A percentile compares a stretch with the other conserved stretches of the same genome.
These are phyloP conservation scores for Geranium rotundifolium DNA, from an alignment of 345 rosid genomes.

Conservation along the genomic window DNA sequence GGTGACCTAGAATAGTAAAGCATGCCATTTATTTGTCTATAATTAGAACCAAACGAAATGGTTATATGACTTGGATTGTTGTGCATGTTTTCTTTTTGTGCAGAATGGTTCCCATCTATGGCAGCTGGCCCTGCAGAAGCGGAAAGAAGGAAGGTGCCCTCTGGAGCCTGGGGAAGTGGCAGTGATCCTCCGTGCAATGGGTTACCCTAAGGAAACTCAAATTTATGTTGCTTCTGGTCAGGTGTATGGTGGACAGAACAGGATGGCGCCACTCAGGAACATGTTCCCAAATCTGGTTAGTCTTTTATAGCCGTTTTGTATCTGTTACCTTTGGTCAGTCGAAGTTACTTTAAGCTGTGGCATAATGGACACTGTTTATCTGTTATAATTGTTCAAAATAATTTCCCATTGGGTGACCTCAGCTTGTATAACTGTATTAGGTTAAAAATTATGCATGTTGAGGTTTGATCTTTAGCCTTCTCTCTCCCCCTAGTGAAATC, in stretches of 20 bases:
- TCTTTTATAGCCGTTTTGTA: neutral
- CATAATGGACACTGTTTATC: no score
- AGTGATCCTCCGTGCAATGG: slow-evolving; percentile 93
- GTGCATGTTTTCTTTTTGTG: slow-evolving; percentile 12
- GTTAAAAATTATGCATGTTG: no score
- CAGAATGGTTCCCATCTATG: slow-evolving; percentile 99
- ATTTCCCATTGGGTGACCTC: neutral
- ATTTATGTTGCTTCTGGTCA: slow-evolving; percentile 99
- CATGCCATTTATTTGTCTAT: slow-evolving; percentile 6
- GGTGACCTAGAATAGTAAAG: slow-evolving; percentile 30
- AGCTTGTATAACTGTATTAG: no score
- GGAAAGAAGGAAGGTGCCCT: slow-evolving; percentile 99
- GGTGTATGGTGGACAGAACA: slow-evolving; percentile 97
- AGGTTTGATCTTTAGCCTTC: no score
- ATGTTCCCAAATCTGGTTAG: slow-evolving; percentile 96
- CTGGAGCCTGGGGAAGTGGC: slow-evolving; percentile 99
- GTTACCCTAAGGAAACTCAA: slow-evolving; percentile 97
- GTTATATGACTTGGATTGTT: slow-evolving; percentile 6
- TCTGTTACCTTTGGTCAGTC: neutral
- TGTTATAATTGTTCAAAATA: no score
- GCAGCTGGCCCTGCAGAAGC: slow-evolving; percentile 87
- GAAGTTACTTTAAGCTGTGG: neutral
- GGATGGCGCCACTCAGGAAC: slow-evolving; percentile 96
- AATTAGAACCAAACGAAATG: slow-evolving; percentile 1
- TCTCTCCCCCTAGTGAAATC: no score